Evolutionary conservation across 768 basidiomycete species (phyloP), one percentile per base, ranked within the genome.

Genomic region (Asterophora lycoperdoides): DNA sequence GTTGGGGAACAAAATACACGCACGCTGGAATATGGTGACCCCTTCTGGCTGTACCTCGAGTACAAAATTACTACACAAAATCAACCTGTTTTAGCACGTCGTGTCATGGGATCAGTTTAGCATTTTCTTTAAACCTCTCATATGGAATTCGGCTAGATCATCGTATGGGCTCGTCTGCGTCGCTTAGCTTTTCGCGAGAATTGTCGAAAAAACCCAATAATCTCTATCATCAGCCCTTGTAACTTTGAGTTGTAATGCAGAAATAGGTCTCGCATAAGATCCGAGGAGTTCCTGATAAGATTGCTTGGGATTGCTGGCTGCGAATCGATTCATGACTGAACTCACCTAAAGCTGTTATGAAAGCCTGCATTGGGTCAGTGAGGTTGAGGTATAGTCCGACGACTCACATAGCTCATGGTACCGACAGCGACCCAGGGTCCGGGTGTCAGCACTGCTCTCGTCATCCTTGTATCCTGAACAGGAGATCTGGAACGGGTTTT

Each of bases 391-490:
- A 14, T 13, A 30, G 14, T n/a, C 23, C 17, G 14, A 32, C 18
- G 49, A 37, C 84, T 41, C 60, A 87, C 86, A 66, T 84, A 75
- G 63, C 85, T 87, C 83, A 89, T 89, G 3, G 87, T 88, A 2
- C 88, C 88, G 6, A 85, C 81, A 0, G 86, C 83, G 4, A 78
- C 69, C 17, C 83, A 83, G n/a, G n/a, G n/a, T 18, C 71, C 73
- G 77, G 1, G 85, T 85, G 59, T 89, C 87, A 0, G 84, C 82
- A 58, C 86, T 89, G 0, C 78, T 87, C 63, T 88, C 79, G 29
- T 74, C 74, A 61, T 89, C 88, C 44, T 78, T 73, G 58, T 86
- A 87, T 17, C 79, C 85, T 14, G 85, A 81, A 64, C 81, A 86
- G 1, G 82, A 84, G 44, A 89, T 83, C 81, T 86, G 30, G 10